These are phyloP conservation scores for Septoria linicola DNA, from an alignment of 2,329 filamentous ascomycete species.

Conservation along the genomic window DNA sequence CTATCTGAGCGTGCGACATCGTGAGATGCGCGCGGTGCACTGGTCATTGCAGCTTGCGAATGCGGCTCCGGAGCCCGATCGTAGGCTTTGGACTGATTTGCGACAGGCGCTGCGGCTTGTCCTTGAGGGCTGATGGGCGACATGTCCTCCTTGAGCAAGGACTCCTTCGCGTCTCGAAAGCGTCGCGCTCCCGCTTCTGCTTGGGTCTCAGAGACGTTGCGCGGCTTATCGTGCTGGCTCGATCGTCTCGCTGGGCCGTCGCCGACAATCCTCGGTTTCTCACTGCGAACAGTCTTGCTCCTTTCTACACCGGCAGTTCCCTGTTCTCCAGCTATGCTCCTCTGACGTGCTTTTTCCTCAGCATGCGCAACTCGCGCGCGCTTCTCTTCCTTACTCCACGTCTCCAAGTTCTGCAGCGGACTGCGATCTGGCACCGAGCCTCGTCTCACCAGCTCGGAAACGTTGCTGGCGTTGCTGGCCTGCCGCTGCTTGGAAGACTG, in stretches of 20 bases:
- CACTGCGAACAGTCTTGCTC: constrained; percentile 26
- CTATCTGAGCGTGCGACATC: constrained; percentile 23
- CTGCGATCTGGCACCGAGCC: constrained; percentile 77
- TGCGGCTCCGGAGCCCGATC: constrained; percentile 8
- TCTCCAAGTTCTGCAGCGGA: constrained; percentile 88
- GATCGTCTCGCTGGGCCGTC: constrained; percentile 25
- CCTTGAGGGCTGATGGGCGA: constrained; percentile 12
- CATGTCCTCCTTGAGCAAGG: constrained; percentile 19
- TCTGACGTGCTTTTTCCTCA: constrained; percentile 69
- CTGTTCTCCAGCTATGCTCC: constrained; percentile 17
- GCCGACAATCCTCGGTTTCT: constrained; percentile 31
- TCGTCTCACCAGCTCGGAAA: constrained; percentile 32
- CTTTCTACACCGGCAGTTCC: constrained; percentile 23
- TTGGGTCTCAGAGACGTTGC: constrained; percentile 19
- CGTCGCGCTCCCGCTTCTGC: constrained; percentile 13
- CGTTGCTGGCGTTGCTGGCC: constrained; percentile 26
- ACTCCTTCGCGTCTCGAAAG: constrained; percentile 26
- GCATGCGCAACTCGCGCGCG: constrained; percentile 79
- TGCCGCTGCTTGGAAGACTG: constrained; percentile 22
- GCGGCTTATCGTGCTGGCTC: constrained; percentile 15
- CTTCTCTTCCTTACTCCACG: constrained; percentile 95
- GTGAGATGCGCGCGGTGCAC: constrained; percentile 4
- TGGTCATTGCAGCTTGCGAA: background rate
- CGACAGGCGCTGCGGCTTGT: constrained; percentile 6
- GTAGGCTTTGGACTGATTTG: constrained; percentile 19